Conservation (phyloP, 208 protist genomes). For the Histomonas meleagridis region DNA sequence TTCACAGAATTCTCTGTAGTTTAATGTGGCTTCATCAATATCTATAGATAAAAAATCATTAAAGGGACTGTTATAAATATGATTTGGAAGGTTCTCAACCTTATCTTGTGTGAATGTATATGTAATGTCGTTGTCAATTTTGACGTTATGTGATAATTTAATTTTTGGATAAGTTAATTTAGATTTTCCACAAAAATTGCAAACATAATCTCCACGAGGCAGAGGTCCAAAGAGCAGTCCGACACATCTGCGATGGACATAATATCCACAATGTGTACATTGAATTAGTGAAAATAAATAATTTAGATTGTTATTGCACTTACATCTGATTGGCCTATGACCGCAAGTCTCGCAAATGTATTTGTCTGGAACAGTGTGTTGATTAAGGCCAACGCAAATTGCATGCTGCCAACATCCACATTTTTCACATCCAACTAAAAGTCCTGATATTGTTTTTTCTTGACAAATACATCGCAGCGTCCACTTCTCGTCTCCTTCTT, state of each 20-base stretch:
- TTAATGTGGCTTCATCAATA: background rate
- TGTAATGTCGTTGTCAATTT: background rate
- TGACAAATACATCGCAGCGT: background rate
- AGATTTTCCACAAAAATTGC: background rate
- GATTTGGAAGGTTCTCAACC: background rate
- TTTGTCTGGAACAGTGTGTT: background rate
- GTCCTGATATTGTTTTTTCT: background rate
- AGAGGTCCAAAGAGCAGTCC: background rate
- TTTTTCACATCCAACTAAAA: conserved; percentile 2
- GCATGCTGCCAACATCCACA: conserved; percentile 32
- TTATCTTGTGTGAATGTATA: background rate
- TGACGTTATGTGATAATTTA: background rate
- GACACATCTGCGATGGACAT: background rate
- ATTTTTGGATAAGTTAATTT: background rate
- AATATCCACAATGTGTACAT: conserved; percentile 27
- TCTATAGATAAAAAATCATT: conserved; percentile 24
- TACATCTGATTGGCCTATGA: background rate
- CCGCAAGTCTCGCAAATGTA: background rate
- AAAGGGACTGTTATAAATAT: background rate
- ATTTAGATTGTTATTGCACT: background rate
- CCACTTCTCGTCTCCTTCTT: background rate
- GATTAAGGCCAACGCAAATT: conserved; percentile 11
- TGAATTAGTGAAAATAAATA: background rate
- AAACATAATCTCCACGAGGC: background rate
- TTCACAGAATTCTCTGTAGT: background rate